phyloP scores from a whole-genome alignment of 73 alveolate species.

The Paramecium octaurelia region DNA sequence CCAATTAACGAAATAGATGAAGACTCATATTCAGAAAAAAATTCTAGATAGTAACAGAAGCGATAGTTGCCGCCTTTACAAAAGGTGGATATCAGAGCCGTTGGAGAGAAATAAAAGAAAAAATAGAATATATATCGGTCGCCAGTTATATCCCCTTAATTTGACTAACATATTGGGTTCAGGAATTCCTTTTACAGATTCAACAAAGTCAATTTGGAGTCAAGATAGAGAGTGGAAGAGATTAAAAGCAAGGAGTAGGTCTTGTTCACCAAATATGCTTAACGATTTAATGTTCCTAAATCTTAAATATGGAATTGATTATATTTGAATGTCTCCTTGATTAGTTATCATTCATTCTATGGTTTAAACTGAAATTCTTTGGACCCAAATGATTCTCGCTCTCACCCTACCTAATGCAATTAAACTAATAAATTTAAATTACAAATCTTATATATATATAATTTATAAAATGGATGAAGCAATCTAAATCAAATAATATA shows the following conservation, averaged over 20 bases:
- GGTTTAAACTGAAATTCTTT: background rate
- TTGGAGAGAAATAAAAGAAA: background rate
- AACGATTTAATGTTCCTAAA: constrained; percentile 1
- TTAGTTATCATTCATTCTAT: background rate
- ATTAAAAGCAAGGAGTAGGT: background rate
- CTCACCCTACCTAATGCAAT: background rate
- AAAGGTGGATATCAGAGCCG: background rate
- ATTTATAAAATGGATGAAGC: constrained; percentile 3
- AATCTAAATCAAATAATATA: background rate
- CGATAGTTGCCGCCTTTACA: background rate
- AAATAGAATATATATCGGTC: background rate
- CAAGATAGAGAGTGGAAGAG: constrained; percentile 7
- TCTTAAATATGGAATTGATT: background rate
- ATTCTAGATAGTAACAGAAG: background rate
- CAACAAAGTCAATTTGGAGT: background rate
- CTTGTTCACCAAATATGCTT: background rate
- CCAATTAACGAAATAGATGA: background rate
- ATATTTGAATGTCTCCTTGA: background rate
- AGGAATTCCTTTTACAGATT: constrained; percentile 8
- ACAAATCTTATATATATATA: background rate
- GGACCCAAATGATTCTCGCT: background rate
- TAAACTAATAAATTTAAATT: background rate
- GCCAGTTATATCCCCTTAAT: background rate
- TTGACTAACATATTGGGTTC: constrained; percentile 11
- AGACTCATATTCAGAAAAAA: background rate